Evolutionary conservation across 768 basidiomycete genomes (phyloP), one percentile per base, ranked within the genome.

Genomic region (Boletus barrowsii): DNA sequence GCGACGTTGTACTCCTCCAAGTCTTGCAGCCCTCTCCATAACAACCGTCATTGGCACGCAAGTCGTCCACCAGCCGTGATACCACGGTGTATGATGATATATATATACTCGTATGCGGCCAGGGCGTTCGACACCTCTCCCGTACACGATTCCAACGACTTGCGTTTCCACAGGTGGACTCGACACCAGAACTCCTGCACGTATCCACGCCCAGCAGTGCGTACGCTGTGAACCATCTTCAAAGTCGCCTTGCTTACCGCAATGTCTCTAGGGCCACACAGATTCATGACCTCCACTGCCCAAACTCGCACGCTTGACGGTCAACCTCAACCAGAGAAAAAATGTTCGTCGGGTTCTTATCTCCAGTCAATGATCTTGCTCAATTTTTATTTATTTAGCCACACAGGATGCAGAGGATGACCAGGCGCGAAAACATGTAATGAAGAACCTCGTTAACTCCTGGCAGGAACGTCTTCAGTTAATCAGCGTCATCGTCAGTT

Each of bases 391-490:
- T 43, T n/a, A 10, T 55, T 42, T 46, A 78, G 77, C 62, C 43
- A 75, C 79, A 1, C 82, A 83, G 58, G 72, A 83, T 56, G 59
- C 69, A 15, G 67, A 63, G 33, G 83, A 84, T 52, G 79, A 77
- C 10, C 65, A 73, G 48, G 73, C 72, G 14, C 70, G 73, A 30
- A 71, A 69, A 57, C 71, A 74, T 44, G 80, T 77, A 4, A 71
- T 78, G 71, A 76, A 65, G 49, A 77, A 81, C 43, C 73, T 84
- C 4, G 73, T 82, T 17, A 76, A 77, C 59, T 80, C 80, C 3
- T 85, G 83, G 83, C 78, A 81, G 74, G 83, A 84, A 54, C 74
- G 83, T 24, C 72, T 84, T 43, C 82, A 84, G 66, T 68, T 84
- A 10, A 83, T 85, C 65, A 79, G 75, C 44, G 76, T 85, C 30